Evolutionary conservation across 192 early-diverging fungal species (phyloP), one percentile per base, ranked within the genome.

Genomic region (Radiomyces spectabilis): DNA sequence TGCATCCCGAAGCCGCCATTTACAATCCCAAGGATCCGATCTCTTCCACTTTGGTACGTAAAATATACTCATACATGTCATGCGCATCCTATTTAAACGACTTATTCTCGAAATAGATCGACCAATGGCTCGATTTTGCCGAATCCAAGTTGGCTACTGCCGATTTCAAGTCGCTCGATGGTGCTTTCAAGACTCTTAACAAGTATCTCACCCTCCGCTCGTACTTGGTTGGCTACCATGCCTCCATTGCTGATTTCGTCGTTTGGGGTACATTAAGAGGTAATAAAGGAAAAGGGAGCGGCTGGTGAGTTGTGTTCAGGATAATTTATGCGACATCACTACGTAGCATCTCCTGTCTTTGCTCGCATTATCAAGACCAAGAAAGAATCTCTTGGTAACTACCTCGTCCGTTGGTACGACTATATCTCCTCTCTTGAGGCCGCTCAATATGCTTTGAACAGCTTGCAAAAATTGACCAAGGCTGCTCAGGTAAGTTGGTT

Each of bases 241-340:
- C 79, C 43, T 78, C 90, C 4, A 70, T 81, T 1, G 94, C 91
- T 15, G 95, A 98, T 71, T 82, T 86, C 16, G 85, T 84, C 15
- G 51, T 88, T 44, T 98, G 93, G 92, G 94, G 91, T 37, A 85
- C 87, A 15, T 65, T 98, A 67, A 85, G 81, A 47, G 71, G 83
- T 80, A 72, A 45, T 39, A 30, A 15, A 44, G 25, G 13, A 0
- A 15, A 12, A 25, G 1, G n/a, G n/a, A n/a, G n/a, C n/a, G n/a
- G n/a, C n/a, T n/a, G n/a, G n/a, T n/a, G n/a, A n/a, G n/a, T n/a
- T n/a, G n/a, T n/a, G n/a, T n/a, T n/a, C n/a, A n/a, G n/a, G n/a
- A n/a, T n/a, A 38, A 12, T 10, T 47, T 15, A 27, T 40, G 12
- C 29, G 15, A 15, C 24, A 32, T 48, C 13, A 34, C 26, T 30